These are phyloP conservation scores for Murraya koenigii DNA, from an alignment of 345 rosid genomes.

Conservation along the genomic window DNA sequence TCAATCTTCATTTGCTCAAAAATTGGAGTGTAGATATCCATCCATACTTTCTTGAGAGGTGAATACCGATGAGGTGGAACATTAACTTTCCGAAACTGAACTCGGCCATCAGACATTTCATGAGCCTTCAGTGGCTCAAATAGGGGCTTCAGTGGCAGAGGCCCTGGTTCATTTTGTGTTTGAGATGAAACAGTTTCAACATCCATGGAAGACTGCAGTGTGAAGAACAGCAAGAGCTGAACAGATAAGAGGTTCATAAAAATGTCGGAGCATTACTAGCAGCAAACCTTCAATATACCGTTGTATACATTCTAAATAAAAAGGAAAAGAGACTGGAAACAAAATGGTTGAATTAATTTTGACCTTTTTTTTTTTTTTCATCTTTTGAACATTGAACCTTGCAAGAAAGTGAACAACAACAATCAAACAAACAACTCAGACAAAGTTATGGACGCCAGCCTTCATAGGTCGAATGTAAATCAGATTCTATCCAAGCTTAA, in stretches of 20 bases:
- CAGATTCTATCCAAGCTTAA: background rate
- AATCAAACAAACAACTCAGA: background rate
- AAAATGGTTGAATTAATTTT: background rate
- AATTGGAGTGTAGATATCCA: slow-evolving; percentile 72
- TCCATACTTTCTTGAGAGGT: slow-evolving; percentile 83
- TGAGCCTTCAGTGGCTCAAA: slow-evolving; percentile 78
- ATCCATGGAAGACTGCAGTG: slow-evolving; percentile 43
- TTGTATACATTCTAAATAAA: background rate
- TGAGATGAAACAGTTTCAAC: slow-evolving; percentile 30
- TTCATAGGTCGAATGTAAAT: background rate
- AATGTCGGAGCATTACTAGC: background rate
- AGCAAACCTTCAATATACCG: background rate
- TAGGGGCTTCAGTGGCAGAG: slow-evolving; percentile 57
- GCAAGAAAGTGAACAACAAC: background rate
- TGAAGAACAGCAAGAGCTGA: background rate
- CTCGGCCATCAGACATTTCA: slow-evolving; percentile 76
- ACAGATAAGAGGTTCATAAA: background rate
- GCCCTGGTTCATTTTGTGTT: background rate
- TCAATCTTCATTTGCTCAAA: slow-evolving; percentile 92
- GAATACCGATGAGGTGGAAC: slow-evolving; percentile 84
- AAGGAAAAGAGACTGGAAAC: background rate
- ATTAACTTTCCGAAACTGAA: slow-evolving; percentile 62
- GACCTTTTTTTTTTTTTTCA: background rate
- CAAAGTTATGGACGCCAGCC: background rate
- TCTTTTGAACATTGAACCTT: background rate